These are phyloP conservation scores for Ceratocystis albifundus DNA, from an alignment of 2,329 filamentous ascomycete species.

Conservation along the genomic window DNA sequence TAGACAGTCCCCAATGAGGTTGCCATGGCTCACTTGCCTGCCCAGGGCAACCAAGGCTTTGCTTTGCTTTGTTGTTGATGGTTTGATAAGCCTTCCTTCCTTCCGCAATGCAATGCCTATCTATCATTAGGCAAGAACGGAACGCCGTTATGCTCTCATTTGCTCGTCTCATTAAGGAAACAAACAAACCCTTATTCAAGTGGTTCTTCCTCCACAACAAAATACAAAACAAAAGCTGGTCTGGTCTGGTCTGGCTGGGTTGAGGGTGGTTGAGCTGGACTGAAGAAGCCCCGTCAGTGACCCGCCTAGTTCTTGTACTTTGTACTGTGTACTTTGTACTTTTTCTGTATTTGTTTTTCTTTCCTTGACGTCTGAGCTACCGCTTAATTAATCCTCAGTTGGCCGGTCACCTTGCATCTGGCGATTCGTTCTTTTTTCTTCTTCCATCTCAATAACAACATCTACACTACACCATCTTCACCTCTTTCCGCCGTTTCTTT, in stretches of 20 bases:
- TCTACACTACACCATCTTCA: slow-evolving; percentile 7
- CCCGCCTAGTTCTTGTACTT: neutral
- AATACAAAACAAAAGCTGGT: slow-evolving; percentile 2
- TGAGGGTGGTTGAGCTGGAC: neutral
- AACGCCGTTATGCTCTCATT: too few species aligned
- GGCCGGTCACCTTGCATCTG: neutral
- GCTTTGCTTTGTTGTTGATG: slow-evolving; percentile 2
- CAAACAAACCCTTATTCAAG: slow-evolving; percentile 19
- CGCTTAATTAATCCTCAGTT: slow-evolving; percentile 10
- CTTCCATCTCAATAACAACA: slow-evolving; percentile 10
- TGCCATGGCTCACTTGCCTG: neutral
- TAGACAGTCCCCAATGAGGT: neutral
- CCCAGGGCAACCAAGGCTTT: neutral
- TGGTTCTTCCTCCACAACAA: neutral
- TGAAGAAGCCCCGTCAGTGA: neutral
- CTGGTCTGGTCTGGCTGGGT: too few species aligned
- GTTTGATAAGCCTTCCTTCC: neutral
- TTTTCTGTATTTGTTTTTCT: slow-evolving; percentile 5
- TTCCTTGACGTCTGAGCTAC: slow-evolving; percentile 8
- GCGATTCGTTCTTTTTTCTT: slow-evolving; percentile 7
- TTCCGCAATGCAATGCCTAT: too few species aligned
- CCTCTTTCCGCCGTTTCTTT: neutral
- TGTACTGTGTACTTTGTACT: neutral
- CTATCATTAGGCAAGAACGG: too few species aligned
- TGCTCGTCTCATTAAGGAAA: neutral